These are phyloP conservation scores for Nissolia schottii DNA, from an alignment of 306 rosid genomes.

Conservation along the genomic window DNA sequence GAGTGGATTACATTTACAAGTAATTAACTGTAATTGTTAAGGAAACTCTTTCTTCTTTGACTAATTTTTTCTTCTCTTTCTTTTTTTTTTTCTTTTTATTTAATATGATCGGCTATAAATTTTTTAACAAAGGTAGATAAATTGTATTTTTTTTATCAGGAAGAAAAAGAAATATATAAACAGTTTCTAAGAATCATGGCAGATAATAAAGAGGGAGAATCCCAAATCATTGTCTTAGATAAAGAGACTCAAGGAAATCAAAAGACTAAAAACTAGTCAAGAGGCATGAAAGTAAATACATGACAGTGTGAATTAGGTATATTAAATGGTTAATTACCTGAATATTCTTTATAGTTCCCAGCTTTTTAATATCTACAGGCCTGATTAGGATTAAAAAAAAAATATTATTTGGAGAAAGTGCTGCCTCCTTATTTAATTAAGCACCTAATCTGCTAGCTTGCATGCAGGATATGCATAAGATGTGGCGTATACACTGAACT, in stretches of 20 bases:
- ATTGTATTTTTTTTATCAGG: no score
- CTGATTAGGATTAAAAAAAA: neutral
- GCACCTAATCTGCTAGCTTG: neutral
- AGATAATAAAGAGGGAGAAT: no score
- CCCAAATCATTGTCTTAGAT: no score
- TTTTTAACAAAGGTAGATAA: no score
- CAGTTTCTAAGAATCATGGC: no score
- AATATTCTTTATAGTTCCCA: neutral
- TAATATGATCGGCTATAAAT: neutral
- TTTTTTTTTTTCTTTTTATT: neutral
- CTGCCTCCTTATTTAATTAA: neutral
- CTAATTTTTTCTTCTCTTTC: no score
- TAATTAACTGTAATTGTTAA: neutral
- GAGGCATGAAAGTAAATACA: no score
- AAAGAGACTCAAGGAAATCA: no score
- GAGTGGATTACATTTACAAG: neutral
- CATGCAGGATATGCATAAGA: slow-evolving; percentile 26
- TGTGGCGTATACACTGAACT: slow-evolving; percentile 16
- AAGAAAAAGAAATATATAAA: no score
- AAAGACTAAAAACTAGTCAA: no score
- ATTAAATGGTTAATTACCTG: neutral
- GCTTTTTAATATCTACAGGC: neutral
- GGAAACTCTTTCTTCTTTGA: neutral
- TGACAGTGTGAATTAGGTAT: neutral
- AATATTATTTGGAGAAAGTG: neutral